A percentile compares a stretch with the other conserved stretches of the same genome.
Conservation (phyloP, 176 grass and related monocot genomes). For the Phoenix dactylifera region DNA sequence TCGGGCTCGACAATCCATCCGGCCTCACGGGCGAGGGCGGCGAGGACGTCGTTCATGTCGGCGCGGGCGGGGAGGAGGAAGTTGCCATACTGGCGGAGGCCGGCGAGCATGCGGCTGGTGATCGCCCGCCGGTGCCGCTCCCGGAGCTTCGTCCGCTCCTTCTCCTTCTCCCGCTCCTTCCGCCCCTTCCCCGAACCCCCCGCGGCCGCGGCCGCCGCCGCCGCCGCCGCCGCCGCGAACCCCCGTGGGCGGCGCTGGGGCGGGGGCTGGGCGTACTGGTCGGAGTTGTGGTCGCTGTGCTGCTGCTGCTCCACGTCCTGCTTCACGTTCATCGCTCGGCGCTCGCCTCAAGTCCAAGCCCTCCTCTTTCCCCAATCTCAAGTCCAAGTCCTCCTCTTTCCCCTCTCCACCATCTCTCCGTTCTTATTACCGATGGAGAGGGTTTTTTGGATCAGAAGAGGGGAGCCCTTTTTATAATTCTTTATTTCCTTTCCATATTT, state of each 20-base stretch:
- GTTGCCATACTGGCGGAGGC: conserved; percentile 88
- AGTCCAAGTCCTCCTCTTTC: no score
- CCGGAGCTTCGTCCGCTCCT: conserved; percentile 86
- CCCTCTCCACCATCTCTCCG: no score
- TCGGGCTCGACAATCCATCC: conserved; percentile 77
- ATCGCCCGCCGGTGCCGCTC: conserved; percentile 86
- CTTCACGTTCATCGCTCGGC: conserved; percentile 2
- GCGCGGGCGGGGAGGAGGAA: conserved; percentile 78
- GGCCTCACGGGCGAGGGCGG: conserved; percentile 76
- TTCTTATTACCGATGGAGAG: no score
- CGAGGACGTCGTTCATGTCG: conserved; percentile 98
- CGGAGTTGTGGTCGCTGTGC: not conserved
- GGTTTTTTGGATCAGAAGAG: no score
- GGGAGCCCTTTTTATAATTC: no score
- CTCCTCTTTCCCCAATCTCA: no score
- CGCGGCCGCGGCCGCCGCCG: conserved; percentile 8
- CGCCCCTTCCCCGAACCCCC: conserved; percentile 19
- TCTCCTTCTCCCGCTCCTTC: conserved; percentile 77
- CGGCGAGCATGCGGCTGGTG: conserved; percentile 88
- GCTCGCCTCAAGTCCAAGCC: no score
- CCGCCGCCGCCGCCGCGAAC: conserved; percentile 23
- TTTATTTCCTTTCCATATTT: no score
- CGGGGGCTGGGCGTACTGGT: conserved; percentile 4
- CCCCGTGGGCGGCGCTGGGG: conserved; percentile 41
- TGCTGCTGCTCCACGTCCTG: conserved; percentile 13